These are phyloP conservation scores for Aleurites moluccanus DNA, from an alignment of 441 rosid species.

Conservation along the genomic window DNA sequence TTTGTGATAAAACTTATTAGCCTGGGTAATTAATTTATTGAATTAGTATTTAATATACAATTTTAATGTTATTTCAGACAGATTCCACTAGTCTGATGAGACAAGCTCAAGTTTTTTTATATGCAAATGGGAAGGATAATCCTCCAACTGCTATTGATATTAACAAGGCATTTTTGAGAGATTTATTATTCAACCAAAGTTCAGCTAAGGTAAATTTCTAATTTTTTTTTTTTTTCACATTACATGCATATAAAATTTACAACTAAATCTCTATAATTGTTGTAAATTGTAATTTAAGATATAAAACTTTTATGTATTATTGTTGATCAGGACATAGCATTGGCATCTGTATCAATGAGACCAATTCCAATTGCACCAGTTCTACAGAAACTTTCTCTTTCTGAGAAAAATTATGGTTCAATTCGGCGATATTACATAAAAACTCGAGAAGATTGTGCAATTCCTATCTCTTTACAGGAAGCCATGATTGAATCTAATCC, in stretches of 20 bases:
- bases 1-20: too few species aligned
- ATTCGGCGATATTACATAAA: slow-evolving; percentile 67
- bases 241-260: neutral
- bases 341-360: slow-evolving; percentile 86
- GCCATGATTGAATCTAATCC: slow-evolving; percentile 59
- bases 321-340: slow-evolving; percentile 56
- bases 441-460: slow-evolving; percentile 66
- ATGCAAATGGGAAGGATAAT: slow-evolving; percentile 62
- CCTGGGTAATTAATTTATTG: neutral
- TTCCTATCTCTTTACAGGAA: slow-evolving; percentile 59
- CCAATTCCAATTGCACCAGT: slow-evolving; percentile 82
- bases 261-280: too few species aligned
- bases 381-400: slow-evolving; percentile 67
- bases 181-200: slow-evolving; percentile 65
- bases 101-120: slow-evolving; percentile 64
- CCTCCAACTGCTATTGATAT: slow-evolving; percentile 87
- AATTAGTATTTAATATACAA: neutral
- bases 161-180: slow-evolving; percentile 57
- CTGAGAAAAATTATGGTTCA: slow-evolving; percentile 58
- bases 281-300: too few species aligned
- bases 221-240: neutral
- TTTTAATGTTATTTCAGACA: slow-evolving; percentile 38
- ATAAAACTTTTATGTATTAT: neutral
- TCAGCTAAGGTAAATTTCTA: slow-evolving; percentile 56
- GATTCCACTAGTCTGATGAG: slow-evolving; percentile 52